Evolutionary conservation across 2,329 filamentous ascomycete genomes (phyloP), one percentile per base, ranked within the genome.

Genomic region (Verticillium dahliae): DNA sequence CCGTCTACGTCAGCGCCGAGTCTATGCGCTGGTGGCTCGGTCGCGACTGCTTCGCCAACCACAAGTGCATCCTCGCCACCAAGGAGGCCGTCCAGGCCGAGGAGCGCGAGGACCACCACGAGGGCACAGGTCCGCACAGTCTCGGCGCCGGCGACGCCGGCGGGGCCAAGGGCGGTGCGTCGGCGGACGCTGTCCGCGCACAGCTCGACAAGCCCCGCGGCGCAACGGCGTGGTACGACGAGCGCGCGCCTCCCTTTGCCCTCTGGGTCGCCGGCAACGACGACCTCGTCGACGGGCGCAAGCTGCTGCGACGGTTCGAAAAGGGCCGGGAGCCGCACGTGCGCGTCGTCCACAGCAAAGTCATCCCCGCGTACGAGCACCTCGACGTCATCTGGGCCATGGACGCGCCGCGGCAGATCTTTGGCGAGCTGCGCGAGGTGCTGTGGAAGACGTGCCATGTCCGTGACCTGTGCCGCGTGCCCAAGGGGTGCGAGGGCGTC

Each of bases 1-100:
- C 94, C 1, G 91, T 96, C 0, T 96, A 96, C 69, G 91, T 97
- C 58, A 92, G 88, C 67, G 85, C 91, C 1, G 92, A 97, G 76
- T 89, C 87, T 62, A 97, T 97, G 91, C 83, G 91, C 6, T 98
- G 94, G 94, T 97, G 94, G 94, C 82, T 97, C 0, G 94, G 93
- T 0, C 80, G 88, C 4, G 91, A 95, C 68, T 92, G 92, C 67
- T 97, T 96, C 69, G 80, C 81, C 2, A 74, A 73, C 68, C 91
- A 97, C 69, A 91, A 90, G 71, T 97, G 93, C 70, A 96, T 97
- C 59, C 78, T 97, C 6, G 84, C 90, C 1, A 96, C 92, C 1
- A 84, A 85, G 45, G 90, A 93, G 64, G 86, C 89, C 62, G 82
- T 84, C 61, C 78, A 74, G 52, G 81, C 83, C 9, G 88, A 91